Base-by-base conservation (phyloP, 352 stramenopile genomes). In the Globisporangium radiosum region DNA sequence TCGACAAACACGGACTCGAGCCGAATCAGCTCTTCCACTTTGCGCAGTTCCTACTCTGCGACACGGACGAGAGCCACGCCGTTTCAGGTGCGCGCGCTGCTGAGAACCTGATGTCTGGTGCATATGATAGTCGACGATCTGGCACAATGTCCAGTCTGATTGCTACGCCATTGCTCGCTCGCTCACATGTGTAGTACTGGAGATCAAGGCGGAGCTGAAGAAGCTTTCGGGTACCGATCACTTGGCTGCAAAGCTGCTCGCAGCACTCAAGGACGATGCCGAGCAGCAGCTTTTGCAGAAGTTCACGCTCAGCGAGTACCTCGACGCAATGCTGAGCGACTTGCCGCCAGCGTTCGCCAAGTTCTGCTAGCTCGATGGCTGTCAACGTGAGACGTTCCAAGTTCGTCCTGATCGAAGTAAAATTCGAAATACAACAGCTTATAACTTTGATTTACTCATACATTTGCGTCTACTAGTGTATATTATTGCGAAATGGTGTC, bases 41-140 rank as follows among this genome's bases (percentile, higher is more conserved):
- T 56, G 86, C 97, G 36, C 90, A 98, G 62, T 98, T 98, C 65
- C 81, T 98, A 68, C 82, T 98, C 47, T 98, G 93, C 60, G 92
- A 98, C 59, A 68, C 75, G 5, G 88, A 98, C 58, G 76, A 78
- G 43, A 96, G 94, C 69, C 80, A 78, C 14, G 76, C 77, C 42
- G 87, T 98, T n/a, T 96, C 84, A 59, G 74, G 79, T 92, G 45
- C 55, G 62, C 15, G 25, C 33, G 43, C 11, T 15, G 3, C 44
- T 39, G 44, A 4, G 4, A 7, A 3, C 13, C 51, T n/a, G 44
- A 14, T 52, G 10, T 25, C 54, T 58, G 39, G 36, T 42, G 15
- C 11, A 11, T 37, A 33, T 3, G 25, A 33, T 33, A 33, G 25
- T 33, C 25, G 25, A 33, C 25, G 25, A 33, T 33, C 25, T 33